Percentiles rank a stretch among this genome's conserved stretches.
phyloP scores from a whole-genome alignment of 805 yeast species.

The Wickerhamiella alocasiicola region DNA sequence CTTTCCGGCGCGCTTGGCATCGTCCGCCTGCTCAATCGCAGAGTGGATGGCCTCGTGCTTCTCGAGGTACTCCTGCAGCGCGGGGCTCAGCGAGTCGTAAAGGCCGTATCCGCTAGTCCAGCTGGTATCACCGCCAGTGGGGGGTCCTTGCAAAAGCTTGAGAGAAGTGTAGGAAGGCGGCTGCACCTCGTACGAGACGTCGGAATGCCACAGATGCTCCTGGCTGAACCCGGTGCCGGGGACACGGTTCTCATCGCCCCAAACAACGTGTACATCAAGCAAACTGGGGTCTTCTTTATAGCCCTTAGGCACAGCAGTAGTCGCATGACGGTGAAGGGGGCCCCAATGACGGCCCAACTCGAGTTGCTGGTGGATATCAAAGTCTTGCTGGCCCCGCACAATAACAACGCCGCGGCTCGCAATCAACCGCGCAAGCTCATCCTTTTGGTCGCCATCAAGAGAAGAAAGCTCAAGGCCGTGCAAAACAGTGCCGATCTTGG shows the following conservation, averaged over 20 bases:
- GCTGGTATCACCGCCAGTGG: conserved; percentile 48
- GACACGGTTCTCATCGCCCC: conserved; percentile 20
- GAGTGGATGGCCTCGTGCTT: conserved; percentile 55
- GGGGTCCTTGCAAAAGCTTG: conserved; percentile 40
- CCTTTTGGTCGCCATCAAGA: conserved; percentile 33
- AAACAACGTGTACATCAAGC: conserved; percentile 26
- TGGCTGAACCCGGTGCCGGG: conserved; percentile 24
- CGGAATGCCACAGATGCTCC: conserved; percentile 49
- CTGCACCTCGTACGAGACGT: conserved; percentile 61
- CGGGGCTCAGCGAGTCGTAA: conserved; percentile 39
- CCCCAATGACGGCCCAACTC: conserved; percentile 60
- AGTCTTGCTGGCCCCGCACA: conserved; percentile 39
- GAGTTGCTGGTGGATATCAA: conserved; percentile 47
- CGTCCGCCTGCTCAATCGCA: conserved; percentile 48
- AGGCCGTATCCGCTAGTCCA: conserved; percentile 43
- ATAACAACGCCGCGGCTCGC: conserved; percentile 40
- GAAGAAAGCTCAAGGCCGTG: conserved; percentile 35
- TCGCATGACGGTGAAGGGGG: conserved; percentile 40
- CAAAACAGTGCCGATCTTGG: conserved; percentile 58
- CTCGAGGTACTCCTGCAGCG: conserved; percentile 33
- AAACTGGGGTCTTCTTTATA: conserved; percentile 53
- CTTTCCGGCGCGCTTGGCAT: conserved; percentile 44
- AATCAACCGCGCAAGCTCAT: conserved; percentile 37
- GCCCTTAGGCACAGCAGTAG: conserved; percentile 30
- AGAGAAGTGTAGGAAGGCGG: conserved; percentile 52